Evolutionary conservation across 495 filamentous ascomycete species (phyloP), one percentile per base, ranked within the genome.

Genomic region (Margaritispora aquatica): DNA sequence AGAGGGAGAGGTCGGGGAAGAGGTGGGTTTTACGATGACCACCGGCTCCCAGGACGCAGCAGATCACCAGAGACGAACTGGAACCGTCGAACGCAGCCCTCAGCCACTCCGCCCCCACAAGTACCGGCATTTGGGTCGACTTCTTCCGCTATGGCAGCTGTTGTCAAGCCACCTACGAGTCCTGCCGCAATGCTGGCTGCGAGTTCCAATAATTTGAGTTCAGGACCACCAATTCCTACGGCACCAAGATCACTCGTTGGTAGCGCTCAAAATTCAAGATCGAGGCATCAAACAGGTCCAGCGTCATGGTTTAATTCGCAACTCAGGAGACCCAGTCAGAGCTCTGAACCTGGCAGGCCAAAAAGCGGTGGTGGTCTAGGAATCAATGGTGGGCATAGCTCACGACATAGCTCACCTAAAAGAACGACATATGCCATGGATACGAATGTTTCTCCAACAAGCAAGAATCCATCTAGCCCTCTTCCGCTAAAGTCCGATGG

Each of bases 121-220:
- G 90, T 92, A 2, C 90, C 90, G 19, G 87, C 89, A 1, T 93
- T 95, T 75, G 88, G 88, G 11, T 88, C 86, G 8, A 75, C 76
- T 1, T 80, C 80, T 2, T 74, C 73, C 34, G 60, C 57, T 50
- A 19, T 38, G 2, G 13, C 56, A 0, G 22, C 47, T 10, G 19
- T 41, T 17, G 46, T 50, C 1, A 52, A 7, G 19, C 27, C 48
- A 26, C 44, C 38, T 26, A 27, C 26, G 22, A 29, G 10, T 22
- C 48, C 57, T 27, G 17, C 29, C 15, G 26, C 57, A 1, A 36
- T 53, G 21, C 1, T 36, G n/a, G 26, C 44, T 36, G 47, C 22
- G 36, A 51, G 49, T 17, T 31, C 48, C 21, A 38, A 49, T 44
- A 51, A 54, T 41, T 54, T 41, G 29, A 20, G 58, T 7, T 54